phyloP scores from a whole-genome alignment of 805 yeast genomes.

The Kazachstania africana region DNA sequence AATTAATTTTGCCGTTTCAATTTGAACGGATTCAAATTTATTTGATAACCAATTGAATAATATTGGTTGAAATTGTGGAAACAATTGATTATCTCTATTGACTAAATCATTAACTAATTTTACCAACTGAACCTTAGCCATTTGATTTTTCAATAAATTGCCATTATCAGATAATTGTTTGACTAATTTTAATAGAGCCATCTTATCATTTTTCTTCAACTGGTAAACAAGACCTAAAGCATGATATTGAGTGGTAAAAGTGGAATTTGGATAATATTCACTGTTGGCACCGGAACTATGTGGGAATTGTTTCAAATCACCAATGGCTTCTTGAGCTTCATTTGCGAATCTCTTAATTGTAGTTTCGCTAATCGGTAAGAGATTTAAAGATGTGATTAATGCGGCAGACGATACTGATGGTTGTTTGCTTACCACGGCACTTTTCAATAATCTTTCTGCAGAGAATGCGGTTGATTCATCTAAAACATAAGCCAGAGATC shows the following conservation, averaged over 20 bases:
- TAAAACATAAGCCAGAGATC: constrained; percentile 80
- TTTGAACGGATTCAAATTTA: constrained; percentile 78
- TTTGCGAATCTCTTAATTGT: constrained; percentile 89
- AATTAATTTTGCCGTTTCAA: constrained; percentile 72
- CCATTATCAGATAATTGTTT: constrained; percentile 53
- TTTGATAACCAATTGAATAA: constrained; percentile 63
- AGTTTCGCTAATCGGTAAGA: constrained; percentile 80
- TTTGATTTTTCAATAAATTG: constrained; percentile 58
- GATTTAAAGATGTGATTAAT: constrained; percentile 77
- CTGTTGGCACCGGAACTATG: constrained; percentile 12
- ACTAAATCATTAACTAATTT: constrained; percentile 67
- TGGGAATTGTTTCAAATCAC: constrained; percentile 28
- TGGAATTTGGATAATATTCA: constrained; percentile 50
- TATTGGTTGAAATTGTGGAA: constrained; percentile 35
- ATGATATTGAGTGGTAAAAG: constrained; percentile 86
- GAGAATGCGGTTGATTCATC: constrained; percentile 87
- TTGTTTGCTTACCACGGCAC: constrained; percentile 82
- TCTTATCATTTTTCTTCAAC: constrained; percentile 79
- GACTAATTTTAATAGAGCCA: constrained; percentile 86
- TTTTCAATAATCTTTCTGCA: constrained; percentile 84
- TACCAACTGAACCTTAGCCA: constrained; percentile 77
- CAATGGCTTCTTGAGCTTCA: constrained; percentile 87
- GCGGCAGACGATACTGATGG: constrained; percentile 92
- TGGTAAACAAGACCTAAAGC: constrained; percentile 86
- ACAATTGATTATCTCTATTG: constrained; percentile 56